Evolutionary conservation across 768 basidiomycete genomes (phyloP).

Genomic region (Suillus subalutaceus): DNA sequence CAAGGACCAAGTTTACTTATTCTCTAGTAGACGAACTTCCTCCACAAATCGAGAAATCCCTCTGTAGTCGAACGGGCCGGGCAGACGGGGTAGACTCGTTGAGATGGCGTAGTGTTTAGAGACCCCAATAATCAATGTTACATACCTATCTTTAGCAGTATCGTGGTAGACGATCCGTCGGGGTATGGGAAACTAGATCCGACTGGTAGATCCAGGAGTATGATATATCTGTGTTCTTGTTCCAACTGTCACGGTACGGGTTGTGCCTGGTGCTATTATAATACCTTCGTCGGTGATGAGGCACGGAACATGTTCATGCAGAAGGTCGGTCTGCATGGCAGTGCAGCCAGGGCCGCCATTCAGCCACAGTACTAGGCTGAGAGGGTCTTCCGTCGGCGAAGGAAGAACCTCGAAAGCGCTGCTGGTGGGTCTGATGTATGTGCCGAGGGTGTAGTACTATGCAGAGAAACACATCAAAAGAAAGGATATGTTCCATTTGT

Average conservation of each 20-base stretch:
- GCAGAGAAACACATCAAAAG: background rate
- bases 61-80: background rate
- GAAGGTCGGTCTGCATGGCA: conserved; percentile 20
- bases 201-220: conserved; percentile 38
- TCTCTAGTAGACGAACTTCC: background rate
- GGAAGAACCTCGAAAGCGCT: conserved; percentile 31
- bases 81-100: background rate
- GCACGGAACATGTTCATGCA: conserved; percentile 32
- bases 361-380: conserved; percentile 26
- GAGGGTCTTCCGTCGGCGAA: conserved; percentile 27
- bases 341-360: conserved; percentile 38
- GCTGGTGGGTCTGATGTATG: background rate
- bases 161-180: conserved; percentile 30
- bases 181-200: conserved; percentile 53
- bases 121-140: background rate
- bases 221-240: conserved; percentile 33
- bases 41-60: too few species aligned
- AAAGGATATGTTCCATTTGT: conserved; percentile 53
- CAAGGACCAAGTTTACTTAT: background rate
- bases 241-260: conserved; percentile 49
- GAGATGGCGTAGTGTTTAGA: background rate
- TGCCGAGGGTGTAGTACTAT: background rate
- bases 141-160: conserved; percentile 36
- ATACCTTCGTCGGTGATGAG: conserved; percentile 17
- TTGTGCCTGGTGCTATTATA: conserved; percentile 31